Evolutionary conservation across 192 early-diverging fungal genomes (phyloP).

Genomic region (Coemansia sp.): DNA sequence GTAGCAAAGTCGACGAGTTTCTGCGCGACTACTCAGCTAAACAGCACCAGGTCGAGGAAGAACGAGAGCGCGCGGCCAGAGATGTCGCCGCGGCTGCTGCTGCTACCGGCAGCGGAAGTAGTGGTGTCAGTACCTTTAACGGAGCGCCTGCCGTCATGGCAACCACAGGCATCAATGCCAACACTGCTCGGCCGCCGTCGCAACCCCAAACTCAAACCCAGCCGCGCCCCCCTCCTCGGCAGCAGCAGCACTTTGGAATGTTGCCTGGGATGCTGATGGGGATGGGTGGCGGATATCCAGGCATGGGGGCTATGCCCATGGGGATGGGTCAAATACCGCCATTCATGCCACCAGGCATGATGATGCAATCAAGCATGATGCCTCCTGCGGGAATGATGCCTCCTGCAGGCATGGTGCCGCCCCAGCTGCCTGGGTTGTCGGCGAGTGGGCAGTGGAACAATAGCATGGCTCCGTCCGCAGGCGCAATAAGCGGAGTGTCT

Average conservation of each 20-base stretch:
- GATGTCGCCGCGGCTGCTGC: neutral
- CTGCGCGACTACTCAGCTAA: constrained; percentile 42
- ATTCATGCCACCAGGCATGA: constrained; percentile 35
- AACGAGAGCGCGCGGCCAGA: neutral
- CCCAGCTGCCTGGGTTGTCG: constrained; percentile 8
- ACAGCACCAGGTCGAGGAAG: constrained; percentile 6
- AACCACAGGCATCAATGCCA: neutral
- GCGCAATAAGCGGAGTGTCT: neutral
- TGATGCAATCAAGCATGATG: constrained; percentile 12
- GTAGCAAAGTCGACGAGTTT: constrained; percentile 47
- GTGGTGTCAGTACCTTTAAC: neutral
- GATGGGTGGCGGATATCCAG: constrained; percentile 17
- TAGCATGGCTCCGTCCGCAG: constrained; percentile 1
- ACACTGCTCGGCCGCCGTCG: constrained; percentile 19
- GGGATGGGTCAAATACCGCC: constrained; percentile 39
- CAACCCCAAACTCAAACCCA: constrained; percentile 35
- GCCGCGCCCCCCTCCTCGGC: constrained; percentile 35
- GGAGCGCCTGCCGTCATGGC: neutral
- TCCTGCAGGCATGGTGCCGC: constrained; percentile 12
- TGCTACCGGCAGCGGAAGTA: neutral
- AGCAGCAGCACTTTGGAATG: constrained; percentile 19
- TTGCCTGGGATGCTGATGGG: constrained; percentile 30
- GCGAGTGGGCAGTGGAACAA: constrained; percentile 9
- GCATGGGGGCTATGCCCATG: constrained; percentile 29
- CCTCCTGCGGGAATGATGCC: constrained; percentile 22